phyloP scores from a whole-genome alignment of 2,329 filamentous ascomycete genomes.

The Bimuria novae-zelandiae region DNA sequence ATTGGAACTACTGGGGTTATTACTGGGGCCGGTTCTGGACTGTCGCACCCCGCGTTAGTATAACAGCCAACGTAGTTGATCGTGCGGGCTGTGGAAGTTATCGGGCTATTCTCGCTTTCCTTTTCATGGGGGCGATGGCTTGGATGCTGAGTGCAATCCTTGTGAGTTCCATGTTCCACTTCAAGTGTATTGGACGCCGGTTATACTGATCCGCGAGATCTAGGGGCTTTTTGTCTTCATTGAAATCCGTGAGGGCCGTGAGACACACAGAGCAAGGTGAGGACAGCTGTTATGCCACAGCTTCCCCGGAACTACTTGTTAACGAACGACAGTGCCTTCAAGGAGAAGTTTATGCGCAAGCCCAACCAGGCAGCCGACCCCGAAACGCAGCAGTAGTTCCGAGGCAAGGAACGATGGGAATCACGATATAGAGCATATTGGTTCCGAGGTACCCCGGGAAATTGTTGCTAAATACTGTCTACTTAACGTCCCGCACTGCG shows the following conservation, averaged over 20 bases:
- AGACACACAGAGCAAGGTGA: constrained; percentile 2
- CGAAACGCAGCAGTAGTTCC: too few relatives aligned
- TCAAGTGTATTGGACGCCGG: not conserved
- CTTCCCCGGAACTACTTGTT: not conserved
- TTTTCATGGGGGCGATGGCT: constrained; percentile 12
- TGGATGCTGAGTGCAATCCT: constrained; percentile 14
- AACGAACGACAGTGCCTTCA: not conserved
- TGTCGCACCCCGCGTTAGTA: not conserved
- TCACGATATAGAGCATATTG: too few relatives aligned
- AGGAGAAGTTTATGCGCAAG: constrained; percentile 8
- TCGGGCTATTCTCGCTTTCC: constrained; percentile 13
- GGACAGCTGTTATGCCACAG: not conserved
- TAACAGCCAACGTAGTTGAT: not conserved
- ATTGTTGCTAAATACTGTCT: too few relatives aligned
- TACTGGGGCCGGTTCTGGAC: constrained; percentile 20
- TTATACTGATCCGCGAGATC: not conserved
- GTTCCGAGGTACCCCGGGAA: too few relatives aligned
- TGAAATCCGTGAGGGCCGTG: constrained; percentile 11
- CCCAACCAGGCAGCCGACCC: too few relatives aligned
- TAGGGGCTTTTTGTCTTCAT: constrained; percentile 8
- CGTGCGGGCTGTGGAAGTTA: constrained; percentile 7
- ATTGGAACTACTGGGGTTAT: constrained; percentile 16
- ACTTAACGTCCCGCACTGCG: too few relatives aligned
- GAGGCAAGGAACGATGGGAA: too few relatives aligned
- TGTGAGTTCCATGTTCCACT: constrained; percentile 9